phyloP scores from a whole-genome alignment of 2,329 filamentous ascomycete species.

The Neospermospora avenae region DNA sequence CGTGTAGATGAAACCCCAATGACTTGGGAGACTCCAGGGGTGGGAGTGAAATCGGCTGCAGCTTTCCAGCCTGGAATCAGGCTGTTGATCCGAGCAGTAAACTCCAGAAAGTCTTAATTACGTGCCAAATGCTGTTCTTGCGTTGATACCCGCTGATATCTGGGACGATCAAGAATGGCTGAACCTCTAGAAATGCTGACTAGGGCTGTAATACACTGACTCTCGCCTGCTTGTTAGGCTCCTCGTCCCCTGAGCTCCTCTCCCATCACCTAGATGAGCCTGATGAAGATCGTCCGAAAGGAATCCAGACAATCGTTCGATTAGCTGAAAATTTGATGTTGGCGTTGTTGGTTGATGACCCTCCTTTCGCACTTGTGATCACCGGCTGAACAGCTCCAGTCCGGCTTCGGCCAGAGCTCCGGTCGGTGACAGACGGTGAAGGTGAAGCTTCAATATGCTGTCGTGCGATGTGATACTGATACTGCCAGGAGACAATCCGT shows the following conservation, averaged over 20 bases:
- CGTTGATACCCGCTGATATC: not conserved
- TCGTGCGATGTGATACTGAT: not conserved
- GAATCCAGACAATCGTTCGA: not conserved
- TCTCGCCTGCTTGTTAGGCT: not conserved
- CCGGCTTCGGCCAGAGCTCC: not conserved
- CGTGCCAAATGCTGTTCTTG: not conserved
- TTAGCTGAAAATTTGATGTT: not conserved
- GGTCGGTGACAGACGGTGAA: not conserved
- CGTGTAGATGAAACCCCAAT: not conserved
- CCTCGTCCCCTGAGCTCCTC: not conserved
- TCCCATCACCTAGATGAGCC: not conserved
- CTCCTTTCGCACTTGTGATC: not conserved
- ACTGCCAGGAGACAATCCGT: not conserved
- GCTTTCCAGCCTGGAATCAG: not conserved
- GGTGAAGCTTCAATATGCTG: not conserved
- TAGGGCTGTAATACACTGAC: not conserved
- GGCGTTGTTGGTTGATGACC: not conserved
- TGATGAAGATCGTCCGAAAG: not conserved
- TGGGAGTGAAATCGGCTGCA: not conserved
- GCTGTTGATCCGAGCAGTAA: not conserved
- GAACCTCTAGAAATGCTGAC: not conserved
- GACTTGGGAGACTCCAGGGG: not conserved
- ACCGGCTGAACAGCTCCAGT: not conserved
- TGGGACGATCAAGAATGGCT: not conserved
- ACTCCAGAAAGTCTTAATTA: not conserved